Evolutionary conservation across 106 monocot species (phyloP), one percentile per base, ranked within the genome.

Genomic region (Agapanthus africanus): DNA sequence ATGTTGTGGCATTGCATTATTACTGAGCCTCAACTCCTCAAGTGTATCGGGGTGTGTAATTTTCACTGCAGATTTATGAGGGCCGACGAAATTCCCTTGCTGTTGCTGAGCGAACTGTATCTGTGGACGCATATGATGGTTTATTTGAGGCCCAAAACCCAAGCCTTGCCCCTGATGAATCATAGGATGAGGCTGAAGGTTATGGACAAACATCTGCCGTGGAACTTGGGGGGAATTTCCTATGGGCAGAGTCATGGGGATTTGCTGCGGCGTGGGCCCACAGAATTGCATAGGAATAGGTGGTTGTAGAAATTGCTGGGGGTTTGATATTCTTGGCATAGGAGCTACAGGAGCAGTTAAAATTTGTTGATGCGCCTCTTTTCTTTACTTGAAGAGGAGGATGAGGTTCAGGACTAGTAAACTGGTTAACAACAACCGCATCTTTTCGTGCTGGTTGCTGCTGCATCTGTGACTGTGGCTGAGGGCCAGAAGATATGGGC

Each of bases 11-110:
- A 57, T 62, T 40, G 80, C 47, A 60, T 63, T 86, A 40, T 88
- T 88, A n/a, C n/a, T n/a, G 63, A 93, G 81, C 57, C 74, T 85
- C 77, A 93, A 54, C 70, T 86, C 93, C 70, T 93, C 88, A 74
- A 86, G 88, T 9, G 93, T 93, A 2, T 89, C 83, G 25, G 93
- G 93, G 47, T 93, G 81, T 69, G 89, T 93, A 64, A 93, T 93
- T 75, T 86, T 93, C 22, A 93, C 93, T 27, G 72, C 88, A 44
- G 75, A 66, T 51, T 89, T 89, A 27, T 79, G 79, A 21, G 27
- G 22, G 14, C 59, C 68, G 14, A 40, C 63, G 59, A 75, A 81
- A 60, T n/a, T n/a, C n/a, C n/a, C n/a, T n/a, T n/a, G n/a, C n/a
- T n/a, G n/a, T n/a, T n/a, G n/a, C n/a, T n/a, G n/a, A n/a, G n/a